Base-by-base conservation (phyloP, 768 basidiomycete genomes). In the Leccinum arenicola region DNA sequence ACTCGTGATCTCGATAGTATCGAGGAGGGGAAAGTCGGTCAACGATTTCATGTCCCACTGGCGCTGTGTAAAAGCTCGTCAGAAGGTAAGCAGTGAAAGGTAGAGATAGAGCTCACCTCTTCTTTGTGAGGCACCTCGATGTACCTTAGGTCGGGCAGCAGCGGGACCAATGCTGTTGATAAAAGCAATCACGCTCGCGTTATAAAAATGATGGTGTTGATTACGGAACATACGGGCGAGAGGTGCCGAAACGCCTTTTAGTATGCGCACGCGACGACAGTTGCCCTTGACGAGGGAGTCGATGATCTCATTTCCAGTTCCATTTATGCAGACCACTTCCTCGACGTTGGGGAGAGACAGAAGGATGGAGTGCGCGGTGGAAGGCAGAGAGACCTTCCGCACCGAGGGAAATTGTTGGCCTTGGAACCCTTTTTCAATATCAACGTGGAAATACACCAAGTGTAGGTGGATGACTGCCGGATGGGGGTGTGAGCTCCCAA, bases 381-480 rank as follows among this genome's bases (percentile, higher is more conserved):
- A 50, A 31, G 58, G 58, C 4, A 64, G 47, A 15, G 23, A 31
- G 23, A 62, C 58, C 27, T 23, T 67, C 49, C 49, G 54, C 7
- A 60, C 61, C 0, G 58, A 54, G 2, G 59, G 59, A 48, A 67
- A 60, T 57, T 6, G 52, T 49, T 45, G 48, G 2, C 60, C 58
- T 36, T 45, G 35, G 14, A 69, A 61, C 23, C n/a, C 53, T 4
- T 59, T 48, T 45, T 62, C 58, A 40, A 70, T 59, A 2, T 2
- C 23, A 33, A 1, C 43, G 5, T 31, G 40, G 4, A 43, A 1
- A 43, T 43, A 19, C 2, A 43, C 9, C n/a, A 9, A 35, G 19
- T 53, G 48, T 0, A 56, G 35, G 19, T 36, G 14, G 9, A 36
- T 36, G 21, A 52, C 51, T 52, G 15, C 9, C 12, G 12, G 17